Conservation (phyloP, 2,329 filamentous ascomycete genomes). For the Cladorrhinum sp. region DNA sequence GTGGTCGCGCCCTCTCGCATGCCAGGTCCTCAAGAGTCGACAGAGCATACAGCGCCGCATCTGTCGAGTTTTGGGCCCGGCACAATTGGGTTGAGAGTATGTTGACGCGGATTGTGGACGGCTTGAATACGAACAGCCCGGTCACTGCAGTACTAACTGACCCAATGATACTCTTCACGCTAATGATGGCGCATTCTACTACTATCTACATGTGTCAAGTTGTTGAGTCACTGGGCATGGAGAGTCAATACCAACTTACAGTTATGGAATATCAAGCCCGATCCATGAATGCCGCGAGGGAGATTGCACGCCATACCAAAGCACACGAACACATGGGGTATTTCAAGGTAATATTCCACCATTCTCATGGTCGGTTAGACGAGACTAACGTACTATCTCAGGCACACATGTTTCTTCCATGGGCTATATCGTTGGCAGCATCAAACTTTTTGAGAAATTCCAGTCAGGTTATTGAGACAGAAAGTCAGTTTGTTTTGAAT, state of each 20-base stretch:
- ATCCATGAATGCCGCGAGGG: constrained; percentile 21
- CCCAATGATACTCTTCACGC: constrained; percentile 29
- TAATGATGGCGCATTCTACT: constrained; percentile 24
- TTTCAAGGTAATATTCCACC: constrained; percentile 24
- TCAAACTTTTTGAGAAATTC: constrained; percentile 15
- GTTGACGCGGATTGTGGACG: constrained; percentile 17
- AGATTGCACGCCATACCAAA: constrained; percentile 24
- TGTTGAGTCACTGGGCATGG: constrained; percentile 13
- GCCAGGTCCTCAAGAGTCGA: constrained; percentile 19
- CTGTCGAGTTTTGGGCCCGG: constrained; percentile 27
- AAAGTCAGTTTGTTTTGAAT: constrained; percentile 4
- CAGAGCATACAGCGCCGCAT: constrained; percentile 16
- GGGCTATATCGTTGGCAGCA: constrained; percentile 20
- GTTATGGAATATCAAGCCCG: constrained; percentile 17
- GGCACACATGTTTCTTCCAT: constrained; percentile 27
- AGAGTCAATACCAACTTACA: constrained; percentile 10
- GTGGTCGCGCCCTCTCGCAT: constrained; percentile 24
- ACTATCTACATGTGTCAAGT: constrained; percentile 24
- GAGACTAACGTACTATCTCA: background rate
- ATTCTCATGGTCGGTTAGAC: background rate
- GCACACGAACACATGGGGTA: constrained; percentile 26
- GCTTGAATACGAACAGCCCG: constrained; percentile 16
- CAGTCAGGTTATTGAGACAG: constrained; percentile 1
- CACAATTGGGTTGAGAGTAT: constrained; percentile 28
- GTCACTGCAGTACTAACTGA: constrained; percentile 21